Percentiles rank a stretch among this genome's conserved stretches.
These are phyloP conservation scores for Pseudogymnoascus sp. DNA, from an alignment of 2,329 filamentous ascomycete genomes.

Conservation along the genomic window DNA sequence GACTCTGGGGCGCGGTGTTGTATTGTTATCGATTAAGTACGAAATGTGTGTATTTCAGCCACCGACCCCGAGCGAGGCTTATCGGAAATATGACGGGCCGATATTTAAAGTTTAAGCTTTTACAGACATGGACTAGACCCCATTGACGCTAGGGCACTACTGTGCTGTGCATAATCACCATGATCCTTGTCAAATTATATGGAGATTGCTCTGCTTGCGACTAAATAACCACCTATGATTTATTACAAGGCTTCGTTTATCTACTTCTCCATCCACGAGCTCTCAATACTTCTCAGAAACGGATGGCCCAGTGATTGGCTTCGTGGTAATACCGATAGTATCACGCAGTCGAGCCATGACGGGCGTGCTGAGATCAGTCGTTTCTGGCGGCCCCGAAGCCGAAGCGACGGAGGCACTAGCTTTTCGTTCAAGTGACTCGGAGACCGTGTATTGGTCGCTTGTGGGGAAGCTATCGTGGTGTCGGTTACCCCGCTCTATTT, in stretches of 20 bases:
- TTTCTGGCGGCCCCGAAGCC: background rate
- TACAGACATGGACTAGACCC: background rate
- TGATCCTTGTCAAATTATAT: slow-evolving; percentile 2
- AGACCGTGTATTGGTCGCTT: background rate
- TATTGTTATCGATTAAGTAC: background rate
- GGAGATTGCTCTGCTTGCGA: background rate
- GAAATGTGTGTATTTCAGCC: background rate
- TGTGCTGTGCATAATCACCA: background rate
- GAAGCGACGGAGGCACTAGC: background rate
- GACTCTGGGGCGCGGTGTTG: background rate
- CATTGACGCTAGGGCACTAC: background rate
- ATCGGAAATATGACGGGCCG: background rate
- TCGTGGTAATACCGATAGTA: background rate
- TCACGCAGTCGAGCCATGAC: slow-evolving; percentile 3
- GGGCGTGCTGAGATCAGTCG: background rate
- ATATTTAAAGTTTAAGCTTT: slow-evolving; percentile 1
- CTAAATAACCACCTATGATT: background rate
- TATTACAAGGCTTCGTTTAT: background rate
- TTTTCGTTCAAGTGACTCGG: background rate
- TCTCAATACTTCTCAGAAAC: background rate
- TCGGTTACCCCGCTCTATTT: background rate
- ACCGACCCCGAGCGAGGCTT: background rate
- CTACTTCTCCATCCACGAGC: background rate
- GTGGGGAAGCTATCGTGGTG: background rate
- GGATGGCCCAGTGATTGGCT: background rate